Conservation (phyloP, 2,329 filamentous ascomycete genomes). For the Cadophora sp. region DNA sequence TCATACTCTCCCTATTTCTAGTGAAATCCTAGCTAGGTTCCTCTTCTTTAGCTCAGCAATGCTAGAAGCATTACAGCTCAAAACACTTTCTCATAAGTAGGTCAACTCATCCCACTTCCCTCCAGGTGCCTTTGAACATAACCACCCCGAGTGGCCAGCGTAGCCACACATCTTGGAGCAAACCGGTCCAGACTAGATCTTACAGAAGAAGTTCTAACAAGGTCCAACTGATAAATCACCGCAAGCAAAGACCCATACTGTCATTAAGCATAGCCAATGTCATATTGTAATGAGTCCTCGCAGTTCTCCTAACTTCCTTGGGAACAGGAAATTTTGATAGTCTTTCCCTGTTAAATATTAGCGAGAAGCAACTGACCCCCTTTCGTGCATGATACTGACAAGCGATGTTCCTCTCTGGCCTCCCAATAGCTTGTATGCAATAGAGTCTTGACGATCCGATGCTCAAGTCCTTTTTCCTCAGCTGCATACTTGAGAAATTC, state of each 20-base stretch:
- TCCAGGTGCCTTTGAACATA: background rate
- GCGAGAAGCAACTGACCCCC: background rate
- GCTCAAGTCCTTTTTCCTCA: slow-evolving; percentile 70
- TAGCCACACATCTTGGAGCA: background rate
- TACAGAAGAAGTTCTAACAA: background rate
- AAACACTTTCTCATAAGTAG: too few relatives aligned
- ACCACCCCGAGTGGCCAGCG: background rate
- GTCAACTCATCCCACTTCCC: background rate
- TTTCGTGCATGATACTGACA: slow-evolving; percentile 21
- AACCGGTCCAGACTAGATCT: background rate
- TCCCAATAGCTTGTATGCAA: slow-evolving; percentile 52
- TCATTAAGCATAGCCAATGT: slow-evolving; percentile 78
- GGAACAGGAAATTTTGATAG: slow-evolving; percentile 9
- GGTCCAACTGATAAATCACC: slow-evolving; percentile 46
- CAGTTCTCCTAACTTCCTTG: slow-evolving; percentile 36
- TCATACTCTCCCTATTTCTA: too few relatives aligned
- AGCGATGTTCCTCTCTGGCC: background rate
- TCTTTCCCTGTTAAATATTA: slow-evolving; percentile 4
- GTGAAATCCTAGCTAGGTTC: too few relatives aligned
- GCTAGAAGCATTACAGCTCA: too few relatives aligned
- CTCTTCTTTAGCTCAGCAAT: too few relatives aligned
- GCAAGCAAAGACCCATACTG: slow-evolving; percentile 71
- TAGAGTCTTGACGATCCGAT: slow-evolving; percentile 74
- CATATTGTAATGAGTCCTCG: slow-evolving; percentile 67
- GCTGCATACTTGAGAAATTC: slow-evolving; percentile 74